phyloP scores from a whole-genome alignment of 352 stramenopile genomes.

The Phytophthora multivora region DNA sequence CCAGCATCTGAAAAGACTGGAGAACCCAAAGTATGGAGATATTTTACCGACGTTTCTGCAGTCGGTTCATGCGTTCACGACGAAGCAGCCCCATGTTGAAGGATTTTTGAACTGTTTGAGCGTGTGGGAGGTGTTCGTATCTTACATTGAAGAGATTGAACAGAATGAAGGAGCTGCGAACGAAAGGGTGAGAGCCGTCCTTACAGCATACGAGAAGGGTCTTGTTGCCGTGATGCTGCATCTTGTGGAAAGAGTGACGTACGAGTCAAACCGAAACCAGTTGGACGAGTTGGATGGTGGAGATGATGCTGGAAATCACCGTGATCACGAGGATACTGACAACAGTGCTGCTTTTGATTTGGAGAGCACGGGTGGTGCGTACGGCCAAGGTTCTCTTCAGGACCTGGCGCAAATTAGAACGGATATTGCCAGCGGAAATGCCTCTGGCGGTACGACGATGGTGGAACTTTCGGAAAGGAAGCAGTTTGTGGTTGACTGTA shows the following conservation, averaged over 20 bases:
- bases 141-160: conserved; percentile 81
- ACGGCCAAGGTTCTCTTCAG: conserved; percentile 65
- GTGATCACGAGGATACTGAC: conserved; percentile 49
- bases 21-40: conserved; percentile 52
- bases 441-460: conserved; percentile 27
- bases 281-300: conserved; percentile 66
- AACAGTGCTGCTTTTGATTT: conserved; percentile 41
- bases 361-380: conserved; percentile 34
- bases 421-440: conserved; percentile 43
- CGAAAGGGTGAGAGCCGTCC: conserved; percentile 46
- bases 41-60: conserved; percentile 64
- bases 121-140: conserved; percentile 85
- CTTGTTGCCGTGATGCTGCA: conserved; percentile 81
- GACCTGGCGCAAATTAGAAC: conserved; percentile 72
- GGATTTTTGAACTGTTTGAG: conserved; percentile 81
- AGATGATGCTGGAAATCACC: conserved; percentile 34
- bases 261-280: conserved; percentile 65
- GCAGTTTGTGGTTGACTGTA: conserved; percentile 75
- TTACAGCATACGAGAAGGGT: conserved; percentile 72
- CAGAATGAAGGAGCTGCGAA: conserved; percentile 69
- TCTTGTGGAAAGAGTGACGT: conserved; percentile 73
- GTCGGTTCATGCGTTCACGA: conserved; percentile 64
- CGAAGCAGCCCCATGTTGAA: conserved; percentile 72
- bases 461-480: conserved; percentile 72
- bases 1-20: conserved; percentile 73